These are phyloP conservation scores for Solanum hybrid DNA, from an alignment of 305 asterid genomes.

Conservation along the genomic window DNA sequence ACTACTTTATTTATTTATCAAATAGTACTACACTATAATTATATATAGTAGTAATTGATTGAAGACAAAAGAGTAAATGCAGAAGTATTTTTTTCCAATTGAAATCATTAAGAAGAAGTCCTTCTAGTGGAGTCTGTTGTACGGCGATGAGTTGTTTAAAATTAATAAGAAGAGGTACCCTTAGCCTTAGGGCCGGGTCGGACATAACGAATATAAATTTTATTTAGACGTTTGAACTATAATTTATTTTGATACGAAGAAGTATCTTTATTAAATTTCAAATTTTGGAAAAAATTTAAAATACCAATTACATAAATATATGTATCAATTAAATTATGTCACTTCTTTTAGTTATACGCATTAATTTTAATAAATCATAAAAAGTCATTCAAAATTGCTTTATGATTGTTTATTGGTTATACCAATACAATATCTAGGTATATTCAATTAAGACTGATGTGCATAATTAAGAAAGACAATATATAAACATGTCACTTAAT, in stretches of 20 bases:
- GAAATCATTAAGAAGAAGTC: not conserved
- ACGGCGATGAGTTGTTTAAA: not conserved
- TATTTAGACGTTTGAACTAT: not conserved
- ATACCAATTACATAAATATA: not conserved
- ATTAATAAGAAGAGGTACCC: not conserved
- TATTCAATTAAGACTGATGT: too few species aligned
- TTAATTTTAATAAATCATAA: not conserved
- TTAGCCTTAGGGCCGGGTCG: not conserved
- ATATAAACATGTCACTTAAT: too few species aligned
- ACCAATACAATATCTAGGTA: not conserved
- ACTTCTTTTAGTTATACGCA: not conserved
- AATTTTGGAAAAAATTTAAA: not conserved
- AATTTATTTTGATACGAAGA: not conserved
- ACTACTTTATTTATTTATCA: not conserved
- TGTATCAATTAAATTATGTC: not conserved
- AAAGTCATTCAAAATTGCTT: not conserved
- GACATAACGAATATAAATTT: not conserved
- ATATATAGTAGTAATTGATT: not conserved
- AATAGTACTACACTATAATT: not conserved
- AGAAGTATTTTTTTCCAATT: not conserved
- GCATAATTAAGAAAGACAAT: not conserved
- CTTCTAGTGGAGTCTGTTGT: not conserved
- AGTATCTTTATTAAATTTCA: accelerated
- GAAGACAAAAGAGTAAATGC: not conserved
- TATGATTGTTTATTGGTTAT: not conserved